These are phyloP conservation scores for Backusella tarrabulga DNA, from an alignment of 192 early-diverging fungal species.

Conservation along the genomic window DNA sequence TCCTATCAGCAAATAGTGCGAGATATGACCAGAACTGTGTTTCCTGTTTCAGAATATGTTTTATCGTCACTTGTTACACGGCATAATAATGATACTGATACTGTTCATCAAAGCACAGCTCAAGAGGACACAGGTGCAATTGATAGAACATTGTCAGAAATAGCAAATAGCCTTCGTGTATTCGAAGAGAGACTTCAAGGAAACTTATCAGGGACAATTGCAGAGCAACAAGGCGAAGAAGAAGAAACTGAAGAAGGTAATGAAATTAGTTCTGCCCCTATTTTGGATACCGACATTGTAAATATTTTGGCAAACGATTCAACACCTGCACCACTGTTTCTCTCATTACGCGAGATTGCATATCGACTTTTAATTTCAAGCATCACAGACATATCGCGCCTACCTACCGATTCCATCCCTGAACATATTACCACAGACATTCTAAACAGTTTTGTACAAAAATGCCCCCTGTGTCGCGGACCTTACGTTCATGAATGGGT, in stretches of 20 bases:
- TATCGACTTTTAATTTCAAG: neutral
- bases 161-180: neutral
- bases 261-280: neutral
- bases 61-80: neutral
- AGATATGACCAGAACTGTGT: neutral
- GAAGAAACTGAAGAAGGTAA: neutral
- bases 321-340: neutral
- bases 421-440: neutral
- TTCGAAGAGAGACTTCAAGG: neutral
- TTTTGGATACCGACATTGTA: neutral
- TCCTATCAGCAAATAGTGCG: neutral
- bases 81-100: neutral
- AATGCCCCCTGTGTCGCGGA: neutral
- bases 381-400: neutral
- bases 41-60: neutral
- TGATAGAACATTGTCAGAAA: neutral
- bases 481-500: conserved; percentile 6
- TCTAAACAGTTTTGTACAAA: neutral
- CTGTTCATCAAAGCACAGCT: neutral
- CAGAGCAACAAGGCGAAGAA: neutral
- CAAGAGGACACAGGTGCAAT: neutral
- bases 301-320: neutral
- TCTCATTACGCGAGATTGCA: conserved; percentile 8
- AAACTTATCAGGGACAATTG: neutral
- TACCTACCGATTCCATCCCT: neutral